Percentiles rank a stretch among this genome's conserved stretches.
Conservation (phyloP, 768 basidiomycete genomes). For the Zangia roseola region DNA sequence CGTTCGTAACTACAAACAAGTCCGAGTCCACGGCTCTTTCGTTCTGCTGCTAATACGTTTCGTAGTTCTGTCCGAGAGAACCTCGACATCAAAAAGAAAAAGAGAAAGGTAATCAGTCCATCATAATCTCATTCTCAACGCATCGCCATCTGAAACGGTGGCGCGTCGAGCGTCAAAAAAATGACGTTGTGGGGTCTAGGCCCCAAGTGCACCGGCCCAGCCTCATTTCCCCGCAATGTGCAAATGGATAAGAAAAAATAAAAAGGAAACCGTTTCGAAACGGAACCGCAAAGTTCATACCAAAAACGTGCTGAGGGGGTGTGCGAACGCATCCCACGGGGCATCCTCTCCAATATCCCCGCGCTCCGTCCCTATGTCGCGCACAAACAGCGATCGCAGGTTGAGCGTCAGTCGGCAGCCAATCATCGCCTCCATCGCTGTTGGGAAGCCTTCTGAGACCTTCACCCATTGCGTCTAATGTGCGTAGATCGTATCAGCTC, state of each 20-base stretch:
- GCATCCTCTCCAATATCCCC: background rate
- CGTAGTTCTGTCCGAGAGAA: too few species aligned
- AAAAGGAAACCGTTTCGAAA: too few species aligned
- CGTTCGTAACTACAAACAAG: too few species aligned
- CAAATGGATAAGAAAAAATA: background rate
- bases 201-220: background rate
- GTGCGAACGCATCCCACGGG: slow-evolving; percentile 1
- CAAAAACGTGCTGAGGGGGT: background rate
- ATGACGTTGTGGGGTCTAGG: too few species aligned
- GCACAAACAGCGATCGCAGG: slow-evolving; percentile 2
- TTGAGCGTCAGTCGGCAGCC: slow-evolving; percentile 11
- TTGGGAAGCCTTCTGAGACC: slow-evolving; percentile 5
- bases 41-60: too few species aligned
- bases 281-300: background rate
- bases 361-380: background rate
- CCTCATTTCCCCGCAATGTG: background rate
- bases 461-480: slow-evolving; percentile 4
- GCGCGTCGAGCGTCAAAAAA: too few species aligned
- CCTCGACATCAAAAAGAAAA: too few species aligned
- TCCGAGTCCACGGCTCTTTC: too few species aligned
- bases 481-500: background rate
- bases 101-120: too few species aligned
- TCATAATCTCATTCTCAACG: too few species aligned
- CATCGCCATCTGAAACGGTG: too few species aligned
- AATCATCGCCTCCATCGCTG: slow-evolving; percentile 1